These are phyloP conservation scores for Rhizopus microsporus DNA, from an alignment of 371 early-diverging fungal species.

Conservation along the genomic window DNA sequence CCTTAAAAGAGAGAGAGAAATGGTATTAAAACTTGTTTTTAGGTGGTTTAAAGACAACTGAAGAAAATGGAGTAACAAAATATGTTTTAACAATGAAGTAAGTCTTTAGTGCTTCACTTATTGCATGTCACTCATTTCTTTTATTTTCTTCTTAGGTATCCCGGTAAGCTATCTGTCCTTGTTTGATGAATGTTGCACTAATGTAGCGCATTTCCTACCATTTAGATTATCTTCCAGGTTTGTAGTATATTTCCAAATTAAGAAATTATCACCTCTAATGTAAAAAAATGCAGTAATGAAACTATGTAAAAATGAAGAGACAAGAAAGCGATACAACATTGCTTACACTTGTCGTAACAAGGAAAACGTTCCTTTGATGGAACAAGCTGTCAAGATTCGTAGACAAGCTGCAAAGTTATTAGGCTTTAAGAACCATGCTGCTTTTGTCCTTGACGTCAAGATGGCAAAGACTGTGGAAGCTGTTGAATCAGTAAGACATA, in stretches of 20 bases:
- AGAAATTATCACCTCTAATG: neutral
- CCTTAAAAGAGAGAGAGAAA: slow-evolving; percentile 1
- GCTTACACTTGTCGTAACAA: slow-evolving; percentile 62
- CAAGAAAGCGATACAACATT: slow-evolving; percentile 53
- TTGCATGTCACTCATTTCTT: neutral
- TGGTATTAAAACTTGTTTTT: neutral
- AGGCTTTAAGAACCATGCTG: slow-evolving; percentile 78
- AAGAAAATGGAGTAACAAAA: slow-evolving; percentile 63
- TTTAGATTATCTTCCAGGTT: slow-evolving; percentile 51
- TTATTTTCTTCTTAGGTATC: slow-evolving; percentile 28
- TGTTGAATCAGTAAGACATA: slow-evolving; percentile 50
- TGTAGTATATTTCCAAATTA: slow-evolving; percentile 8
- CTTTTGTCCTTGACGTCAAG: slow-evolving; percentile 72
- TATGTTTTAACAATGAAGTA: slow-evolving; percentile 79
- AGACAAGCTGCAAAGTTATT: slow-evolving; percentile 61
- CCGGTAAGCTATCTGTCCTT: slow-evolving; percentile 28
- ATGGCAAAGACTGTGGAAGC: slow-evolving; percentile 82
- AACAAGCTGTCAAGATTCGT: slow-evolving; percentile 62
- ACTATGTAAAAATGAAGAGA: slow-evolving; percentile 61
- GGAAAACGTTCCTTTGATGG: slow-evolving; percentile 59
- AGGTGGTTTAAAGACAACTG: slow-evolving; percentile 52
- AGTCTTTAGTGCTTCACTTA: slow-evolving; percentile 5
- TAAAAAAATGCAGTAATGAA: slow-evolving; percentile 40
- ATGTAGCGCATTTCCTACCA: neutral
- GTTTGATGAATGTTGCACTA: neutral